Base-by-base conservation (phyloP, 2,329 filamentous ascomycete genomes). In the Fusarium sp. region DNA sequence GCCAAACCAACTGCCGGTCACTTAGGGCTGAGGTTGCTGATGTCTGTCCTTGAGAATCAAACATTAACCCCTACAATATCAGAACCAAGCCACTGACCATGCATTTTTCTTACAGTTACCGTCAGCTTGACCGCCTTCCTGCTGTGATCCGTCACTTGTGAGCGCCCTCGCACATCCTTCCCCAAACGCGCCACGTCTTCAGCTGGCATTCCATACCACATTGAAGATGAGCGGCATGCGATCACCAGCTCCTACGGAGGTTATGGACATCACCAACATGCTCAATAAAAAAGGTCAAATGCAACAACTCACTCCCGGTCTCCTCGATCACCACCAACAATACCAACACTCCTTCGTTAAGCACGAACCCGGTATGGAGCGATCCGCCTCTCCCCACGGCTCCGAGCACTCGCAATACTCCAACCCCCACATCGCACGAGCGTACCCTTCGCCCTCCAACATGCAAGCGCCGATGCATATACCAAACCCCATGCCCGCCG, bases 381-480 rank as follows among this genome's bases (percentile, higher is more conserved):
- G 86, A 60, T 83, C 86, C 48, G 84, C 82, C 70, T 89, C 87
- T 8, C 86, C 87, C 11, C 87, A 89, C 77, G 86, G 86, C 58
- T 89, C 87, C 15, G 87, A 89, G 70, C 84, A 86, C 75, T 88
- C 86, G 7, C 83, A 86, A 62, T 87, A 87, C 75, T 87, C 86
- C 3, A 82, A 80, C 46, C 79, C 80, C 42, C 82, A 84, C 73
- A 80, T 85, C 69, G 79, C 80, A 17, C 80, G 85, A 63, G 80
- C 84, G 2, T 89, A 88, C 70, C 84, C 84, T 51, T 88, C 87
- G 8, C 86, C 87, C 3, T 80, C 81, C 13, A 79, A 81, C 34
- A 87, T 89, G 85, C 83, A 85, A 48, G 77, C 81, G 10, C 79
- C 82, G 24, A 81, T 88, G 70, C 80, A 84, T 51, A 79, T 87